Evolutionary conservation across 148 eudicot species (phyloP).

Genomic region (Vaccinium vitisidaea): DNA sequence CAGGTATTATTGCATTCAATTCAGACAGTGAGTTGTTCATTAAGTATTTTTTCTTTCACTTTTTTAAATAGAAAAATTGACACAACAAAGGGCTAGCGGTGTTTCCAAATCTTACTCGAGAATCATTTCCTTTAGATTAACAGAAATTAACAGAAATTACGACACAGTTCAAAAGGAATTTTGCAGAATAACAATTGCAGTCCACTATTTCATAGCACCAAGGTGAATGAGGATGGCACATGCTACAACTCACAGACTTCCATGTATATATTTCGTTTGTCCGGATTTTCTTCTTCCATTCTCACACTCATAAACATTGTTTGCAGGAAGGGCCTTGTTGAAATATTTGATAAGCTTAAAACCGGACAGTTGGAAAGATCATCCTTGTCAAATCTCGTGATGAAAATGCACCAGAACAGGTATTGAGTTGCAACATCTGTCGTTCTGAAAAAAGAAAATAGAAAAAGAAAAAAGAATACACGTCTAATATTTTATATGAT

Average conservation of each 20-base stretch:
- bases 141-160: not conserved
- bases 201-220: not conserved
- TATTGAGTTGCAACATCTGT: conserved; percentile 15
- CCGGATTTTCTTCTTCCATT: not conserved
- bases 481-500: not conserved
- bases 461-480: not conserved
- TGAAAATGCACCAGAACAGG: conserved; percentile 60
- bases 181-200: not conserved
- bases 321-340: conserved; percentile 79
- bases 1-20: conserved; percentile 42
- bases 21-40: not conserved
- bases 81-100: not conserved
- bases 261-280: not conserved
- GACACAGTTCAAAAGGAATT: not conserved
- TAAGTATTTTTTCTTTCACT: not conserved
- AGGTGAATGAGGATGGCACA: not conserved
- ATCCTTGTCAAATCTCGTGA: conserved; percentile 37
- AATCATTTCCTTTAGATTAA: not conserved
- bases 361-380: conserved; percentile 50
- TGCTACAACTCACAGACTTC: not conserved
- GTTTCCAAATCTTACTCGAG: not conserved
- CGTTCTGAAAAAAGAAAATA: not conserved
- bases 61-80: not conserved
- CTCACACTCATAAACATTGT: conserved; percentile 2
- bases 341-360: conserved; percentile 69